Percentiles rank a stretch among this genome's conserved stretches.
Conservation (phyloP, 208 protist genomes). For the Acanthamoeba triangularis region DNA sequence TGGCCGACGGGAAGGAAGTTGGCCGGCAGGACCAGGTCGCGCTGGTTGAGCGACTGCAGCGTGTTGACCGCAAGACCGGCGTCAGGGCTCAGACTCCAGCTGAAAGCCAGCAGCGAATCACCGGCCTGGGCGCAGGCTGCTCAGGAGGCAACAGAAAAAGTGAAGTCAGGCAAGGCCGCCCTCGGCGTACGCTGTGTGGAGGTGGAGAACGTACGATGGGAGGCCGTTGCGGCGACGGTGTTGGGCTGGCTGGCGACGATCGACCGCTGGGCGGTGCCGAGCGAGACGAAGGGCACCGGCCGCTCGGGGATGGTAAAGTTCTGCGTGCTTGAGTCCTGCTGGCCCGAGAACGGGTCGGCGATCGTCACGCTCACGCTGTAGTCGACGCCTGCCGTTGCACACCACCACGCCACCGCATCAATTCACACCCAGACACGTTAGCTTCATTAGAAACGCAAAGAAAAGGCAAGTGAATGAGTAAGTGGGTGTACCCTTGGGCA, state of each 20-base stretch:
- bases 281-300: background rate
- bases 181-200: too few species aligned
- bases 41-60: conserved; percentile 13
- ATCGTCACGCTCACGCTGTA: background rate
- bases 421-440: too few species aligned
- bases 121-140: background rate
- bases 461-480: background rate
- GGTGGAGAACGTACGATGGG: background rate
- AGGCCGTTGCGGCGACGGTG: background rate
- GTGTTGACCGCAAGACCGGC: background rate
- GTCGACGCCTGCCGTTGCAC: background rate
- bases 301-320: background rate
- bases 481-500: background rate
- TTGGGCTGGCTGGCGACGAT: background rate
- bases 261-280: background rate
- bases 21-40: conserved; percentile 13
- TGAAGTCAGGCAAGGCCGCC: background rate
- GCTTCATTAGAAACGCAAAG: background rate
- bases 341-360: background rate
- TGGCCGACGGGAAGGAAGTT: conserved; percentile 10
- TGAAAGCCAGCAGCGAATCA: background rate
- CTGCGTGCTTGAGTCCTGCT: background rate
- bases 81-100: background rate
- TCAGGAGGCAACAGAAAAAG: background rate
- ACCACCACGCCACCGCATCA: background rate